Base-by-base conservation (phyloP, 2,329 filamentous ascomycete species). In the Fusarium napiforme region DNA sequence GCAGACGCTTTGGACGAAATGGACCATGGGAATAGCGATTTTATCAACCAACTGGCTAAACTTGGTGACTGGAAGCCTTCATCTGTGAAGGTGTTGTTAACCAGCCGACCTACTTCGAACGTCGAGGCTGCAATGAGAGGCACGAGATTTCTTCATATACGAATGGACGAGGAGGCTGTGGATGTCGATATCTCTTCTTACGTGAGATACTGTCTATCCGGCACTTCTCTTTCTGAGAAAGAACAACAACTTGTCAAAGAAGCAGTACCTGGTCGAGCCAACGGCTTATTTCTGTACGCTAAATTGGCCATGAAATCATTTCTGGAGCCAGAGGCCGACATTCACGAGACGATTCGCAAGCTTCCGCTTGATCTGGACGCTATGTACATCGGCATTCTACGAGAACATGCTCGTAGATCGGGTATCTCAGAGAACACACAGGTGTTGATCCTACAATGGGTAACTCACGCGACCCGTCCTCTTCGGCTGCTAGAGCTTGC, bases 1-100 rank as follows among this genome's bases (percentile, higher is more conserved):
- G 80, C 79, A 2, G 85, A 86, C 67, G 84, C 84, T 4, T 75
- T 87, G 8, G 86, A 87, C 66, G 85, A 87, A 73, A 86, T 87
- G 81, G 82, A 85, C 49, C 42, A 76, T 21, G 82, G 77, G 0
- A 78, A 84, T 28, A 50, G 64, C 0, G 45, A 45, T 4, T 84
- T 85, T 28, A 70, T 85, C 5, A 56, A 76, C 6, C 63, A 72
- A 5, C 72, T 87, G 1, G 78, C 75, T 1, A 52, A 69, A 0
- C 76, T 87, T 5, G 82, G 80, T 1, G 53, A 76, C 10, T 79
- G 76, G 74, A 75, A 65, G 11, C 80, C 83, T 5, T 60, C 53
- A 1, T 76, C 70, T 21, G 76, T 85, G 72, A 87, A 86, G 69
- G 69, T 87, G 0, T 26, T 86, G 0, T 78, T 86, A 10, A 87